Evolutionary conservation across 441 rosid genomes (phyloP), one percentile per base, ranked within the genome.

Genomic region (Adansonia madagascariensis): DNA sequence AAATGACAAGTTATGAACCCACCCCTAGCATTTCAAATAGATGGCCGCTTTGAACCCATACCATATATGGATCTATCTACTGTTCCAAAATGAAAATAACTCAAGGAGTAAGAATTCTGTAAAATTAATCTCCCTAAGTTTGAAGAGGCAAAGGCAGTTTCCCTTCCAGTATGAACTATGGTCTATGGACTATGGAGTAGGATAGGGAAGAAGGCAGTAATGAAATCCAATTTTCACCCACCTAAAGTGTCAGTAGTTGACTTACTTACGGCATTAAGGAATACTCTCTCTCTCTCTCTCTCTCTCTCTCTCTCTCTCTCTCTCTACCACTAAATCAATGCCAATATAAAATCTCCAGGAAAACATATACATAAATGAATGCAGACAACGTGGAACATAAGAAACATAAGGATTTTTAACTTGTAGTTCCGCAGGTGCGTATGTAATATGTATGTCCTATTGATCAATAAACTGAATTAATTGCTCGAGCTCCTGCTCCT

Each of bases 401-500:
- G 63, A 20, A 18, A 59, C 63, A 20, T 6, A 59, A 3, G 65
- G 39, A 60, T 6, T 41, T 41, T 60, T 60, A 60, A 60, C 65
- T 31, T 31, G 35, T 3, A 31, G 35, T 31, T 31, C 35, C 35
- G 4, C 35, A 31, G 35, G 3, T 31, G 35, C 4, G 35, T 31
- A 31, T 31, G 35, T 2, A 31, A 31, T 31, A 31, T 31, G 52
- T 9, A 69, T 9, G 39, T 35, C 63, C n/a, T 31, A 31, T 31
- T 31, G 15, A 62, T 17, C 11, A 31, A 11, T 10, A 24, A 75
- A 52, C 56, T 41, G 52, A 59, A 20, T 9, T 60, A 73, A 67
- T 22, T 69, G 75, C 55, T 69, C 8, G 12, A 49, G 31, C 66
- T 59, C 27, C 57, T 10, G 62, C 71, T 77, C 31, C 78, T 79